Base-by-base conservation (phyloP, 2,329 filamentous ascomycete genomes). In the Penicillium sp. region DNA sequence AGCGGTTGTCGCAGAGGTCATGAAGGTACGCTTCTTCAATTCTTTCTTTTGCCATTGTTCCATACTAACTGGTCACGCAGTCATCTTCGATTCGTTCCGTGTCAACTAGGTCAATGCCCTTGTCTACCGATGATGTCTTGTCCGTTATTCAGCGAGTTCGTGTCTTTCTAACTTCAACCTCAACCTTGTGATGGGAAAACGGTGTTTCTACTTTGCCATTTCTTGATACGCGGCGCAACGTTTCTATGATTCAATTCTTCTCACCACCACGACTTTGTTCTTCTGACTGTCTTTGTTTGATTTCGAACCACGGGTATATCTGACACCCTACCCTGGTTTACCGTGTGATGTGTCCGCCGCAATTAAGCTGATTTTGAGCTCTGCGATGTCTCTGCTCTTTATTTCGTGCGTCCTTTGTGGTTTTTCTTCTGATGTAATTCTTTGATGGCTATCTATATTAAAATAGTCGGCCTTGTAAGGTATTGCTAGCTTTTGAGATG, bases 1-100 rank as follows among this genome's bases (percentile, higher is more conserved):
- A 81, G 78, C 61, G 79, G 78, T 23, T 79, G 78, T 64, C 73
- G 78, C 55, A 71, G 79, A 52, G 74, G 73, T 39, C 72, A 75
- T 54, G 79, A 81, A 74, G 74, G 78, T 79, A 61, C 64, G 72
- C 60, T 43, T 10, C 17, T 38, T 8, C 2, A 5, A 23, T 38
- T 3, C 27, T 23, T 10, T 47, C 12, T 4, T 21, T 36, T 23
- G 13, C 3, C 6, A 53, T 31, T 15, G 42, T 49, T 27, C 13
- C 19, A 31, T 31, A 43, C 58, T 66, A 49, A 64, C 53, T 29
- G 15, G 25, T 15, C 6, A 21, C 27, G 12, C 38, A 74, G 72
- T 73, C 17, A 74, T 74, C 53, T 70, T 74, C 51, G 72, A 75
- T 60, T 68, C 72, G 10, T 75, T 75, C 70, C 72, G 72, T 49